phyloP scores from a whole-genome alignment of 2,329 filamentous ascomycete species.

The Ceratocystis diversiconidia region DNA sequence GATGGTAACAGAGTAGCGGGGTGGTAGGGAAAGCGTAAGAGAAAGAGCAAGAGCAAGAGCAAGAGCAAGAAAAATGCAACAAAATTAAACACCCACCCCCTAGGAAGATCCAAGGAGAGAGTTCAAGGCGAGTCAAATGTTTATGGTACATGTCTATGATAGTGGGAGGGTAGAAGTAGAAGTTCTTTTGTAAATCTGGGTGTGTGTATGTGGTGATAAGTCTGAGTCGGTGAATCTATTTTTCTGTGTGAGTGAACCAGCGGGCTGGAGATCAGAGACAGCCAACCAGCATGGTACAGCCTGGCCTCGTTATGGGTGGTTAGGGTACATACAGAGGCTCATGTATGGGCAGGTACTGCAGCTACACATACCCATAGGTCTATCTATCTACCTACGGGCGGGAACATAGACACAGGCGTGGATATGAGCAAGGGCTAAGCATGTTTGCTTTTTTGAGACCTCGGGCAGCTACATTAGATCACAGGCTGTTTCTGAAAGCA shows the following conservation, averaged over 20 bases:
- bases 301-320: background rate
- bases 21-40: background rate
- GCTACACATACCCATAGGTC: background rate
- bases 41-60: no score
- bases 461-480: background rate
- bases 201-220: no score
- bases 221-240: background rate
- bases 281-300: background rate
- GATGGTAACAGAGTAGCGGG: background rate
- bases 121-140: background rate
- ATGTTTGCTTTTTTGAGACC: background rate
- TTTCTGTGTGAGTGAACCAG: background rate
- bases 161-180: background rate
- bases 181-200: background rate
- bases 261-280: background rate
- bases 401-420: background rate
- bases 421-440: background rate
- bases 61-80: background rate
- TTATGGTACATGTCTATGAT: background rate
- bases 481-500: background rate
- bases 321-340: background rate
- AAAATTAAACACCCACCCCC: background rate
- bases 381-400: no score
- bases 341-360: background rate
- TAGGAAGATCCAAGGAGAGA: background rate